Evolutionary conservation across 2,329 filamentous ascomycete species (phyloP), one percentile per base, ranked within the genome.

Genomic region (Chaetomium globosum): DNA sequence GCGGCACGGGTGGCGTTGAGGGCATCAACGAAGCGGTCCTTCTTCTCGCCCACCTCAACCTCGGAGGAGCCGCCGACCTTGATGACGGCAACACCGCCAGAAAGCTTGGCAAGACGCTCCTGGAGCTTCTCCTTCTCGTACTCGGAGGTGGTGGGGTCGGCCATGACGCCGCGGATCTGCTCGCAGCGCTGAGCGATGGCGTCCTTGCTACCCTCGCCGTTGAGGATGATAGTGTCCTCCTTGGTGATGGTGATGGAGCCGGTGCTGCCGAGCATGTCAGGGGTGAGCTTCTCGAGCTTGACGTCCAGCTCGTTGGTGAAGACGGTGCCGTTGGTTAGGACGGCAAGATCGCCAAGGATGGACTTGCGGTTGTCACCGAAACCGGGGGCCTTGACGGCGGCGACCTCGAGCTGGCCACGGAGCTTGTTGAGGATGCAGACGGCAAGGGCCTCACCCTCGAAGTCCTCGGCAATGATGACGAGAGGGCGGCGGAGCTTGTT

Each of bases 91-190:
- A 99, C 95, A 86, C 95, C 95, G 71, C 95, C 95, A 72, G 95
- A 98, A 72, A 99, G 91, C 89, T 99, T 99, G 74, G 95, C 95
- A 68, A 99, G 91, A 83, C 95, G 95, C 86, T 99, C 95, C 84
- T 98, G 95, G 71, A 99, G 92, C 89, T 99, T 99, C 90, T 99
- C 95, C 88, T 97, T 98, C 88, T 99, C 95, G 83, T 99, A 99
- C 77, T 99, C 95, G 57, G 93, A 97, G 70, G 95, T 99, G 74
- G 87, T 89, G 71, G 94, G 90, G 83, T 99, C 95, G 69, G 84
- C 86, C 84, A 97, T 97, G 81, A 98, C 93, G 73, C 94, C 93
- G 73, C 95, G 93, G 81, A 99, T 99, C 85, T 99, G 95, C 83
- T 99, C 95, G 82, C 95, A 98, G 78, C 95, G 91, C 85, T 97